Base-by-base conservation (phyloP, 495 filamentous ascomycete genomes). In the Daldinia caldariorum region DNA sequence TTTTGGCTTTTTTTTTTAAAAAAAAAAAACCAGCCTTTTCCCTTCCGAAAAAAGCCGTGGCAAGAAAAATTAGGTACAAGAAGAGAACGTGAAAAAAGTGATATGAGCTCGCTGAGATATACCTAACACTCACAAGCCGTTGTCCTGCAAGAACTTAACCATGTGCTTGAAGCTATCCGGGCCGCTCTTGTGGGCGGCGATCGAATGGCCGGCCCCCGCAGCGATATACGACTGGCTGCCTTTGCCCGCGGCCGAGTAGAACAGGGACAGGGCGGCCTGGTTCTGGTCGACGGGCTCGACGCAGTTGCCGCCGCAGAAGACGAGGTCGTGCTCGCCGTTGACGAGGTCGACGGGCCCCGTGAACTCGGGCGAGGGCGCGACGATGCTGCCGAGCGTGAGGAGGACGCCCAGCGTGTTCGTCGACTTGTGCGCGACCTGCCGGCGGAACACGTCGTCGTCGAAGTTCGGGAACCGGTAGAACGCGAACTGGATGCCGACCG, bases 231-330 rank as follows among this genome's bases (percentile, higher is more conserved):
- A 47, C 34, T 12, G 34, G 9, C 34, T 35, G 6, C 34, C 34
- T 5, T 35, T 5, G 6, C 2, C 34, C 34, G 34, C 34, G 6
- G 6, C 9, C 34, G 34, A 5, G 34, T 35, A 35, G 34, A 35
- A 35, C 34, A 35, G 6, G 6, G 57, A 49, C 32, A 60, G 32
- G 57, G 26, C 57, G 4, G 38, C 26, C 20, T 13, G 20, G 38
- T 49, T 60, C 63, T 63, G 49, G 45, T 74, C 61, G 22, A 50
- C 55, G 4, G 64, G 67, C 1, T 60, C 22, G 7, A 69, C 34
- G 47, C 71, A 74, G 58, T 80, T 69, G 9, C 74, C 73, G 8
- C 69, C 60, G 58, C 78, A 80, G 58, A 75, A 53, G 10, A 75
- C 39, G 10, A 74, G 49, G 66, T 80, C 78, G 49, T 67, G 67